These are phyloP conservation scores for Rutstroemia sp. DNA, from an alignment of 2,329 filamentous ascomycete genomes.

Conservation along the genomic window DNA sequence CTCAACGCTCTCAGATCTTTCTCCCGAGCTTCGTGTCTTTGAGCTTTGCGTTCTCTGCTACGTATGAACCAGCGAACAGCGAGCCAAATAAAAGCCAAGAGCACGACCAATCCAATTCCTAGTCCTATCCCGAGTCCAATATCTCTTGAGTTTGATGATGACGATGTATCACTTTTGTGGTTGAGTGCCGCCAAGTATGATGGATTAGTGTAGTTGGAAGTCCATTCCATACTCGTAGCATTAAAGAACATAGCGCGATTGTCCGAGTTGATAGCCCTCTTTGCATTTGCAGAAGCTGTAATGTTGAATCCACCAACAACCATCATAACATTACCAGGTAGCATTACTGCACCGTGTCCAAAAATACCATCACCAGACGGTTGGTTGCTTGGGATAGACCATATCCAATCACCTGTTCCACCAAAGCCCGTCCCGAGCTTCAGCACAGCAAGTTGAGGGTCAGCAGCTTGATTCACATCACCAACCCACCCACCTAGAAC, in stretches of 20 bases:
- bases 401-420: conserved; percentile 62
- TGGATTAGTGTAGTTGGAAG: conserved; percentile 47
- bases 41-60: conserved; percentile 32
- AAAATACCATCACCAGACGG: conserved; percentile 44
- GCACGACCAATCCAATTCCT: conserved; percentile 51
- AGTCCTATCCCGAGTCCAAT: conserved; percentile 58
- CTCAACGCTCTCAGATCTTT: conserved; percentile 46
- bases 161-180: conserved; percentile 12
- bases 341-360: conserved; percentile 54
- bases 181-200: conserved; percentile 18
- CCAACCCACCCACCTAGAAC: conserved; percentile 92
- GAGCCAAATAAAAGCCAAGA: conserved; percentile 39
- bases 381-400: conserved; percentile 50
- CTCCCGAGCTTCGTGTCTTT: conserved; percentile 38
- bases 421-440: conserved; percentile 69
- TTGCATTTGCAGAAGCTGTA: conserved; percentile 21
- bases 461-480: conserved; percentile 64
- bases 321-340: conserved; percentile 64
- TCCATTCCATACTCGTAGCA: conserved; percentile 51
- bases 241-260: conserved; percentile 47
- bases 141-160: conserved; percentile 30
- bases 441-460: conserved; percentile 74
- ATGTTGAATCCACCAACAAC: conserved; percentile 56
- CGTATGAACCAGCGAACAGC: conserved; percentile 40
- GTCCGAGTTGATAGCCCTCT: conserved; percentile 35